Evolutionary conservation across 306 rosid species (phyloP).

Genomic region (Ceratonia siliqua): DNA sequence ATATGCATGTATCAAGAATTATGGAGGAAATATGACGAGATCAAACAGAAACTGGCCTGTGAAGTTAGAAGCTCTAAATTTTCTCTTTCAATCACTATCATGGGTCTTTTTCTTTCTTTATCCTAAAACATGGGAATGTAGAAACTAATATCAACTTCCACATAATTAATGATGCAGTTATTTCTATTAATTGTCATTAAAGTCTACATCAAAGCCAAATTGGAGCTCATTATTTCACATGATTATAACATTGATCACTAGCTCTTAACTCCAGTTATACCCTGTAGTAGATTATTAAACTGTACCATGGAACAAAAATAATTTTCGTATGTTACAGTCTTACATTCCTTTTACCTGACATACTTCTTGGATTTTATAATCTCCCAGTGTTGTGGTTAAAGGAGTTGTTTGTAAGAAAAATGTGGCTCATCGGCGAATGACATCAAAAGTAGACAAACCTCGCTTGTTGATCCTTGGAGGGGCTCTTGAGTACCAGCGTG

Average conservation of each 20-base stretch:
- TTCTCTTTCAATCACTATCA: background rate
- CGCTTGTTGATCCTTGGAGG: constrained; percentile 91
- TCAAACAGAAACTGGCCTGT: background rate
- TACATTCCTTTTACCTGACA: constrained; percentile 30
- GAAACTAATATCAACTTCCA: constrained; percentile 9
- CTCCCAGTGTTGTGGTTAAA: constrained; percentile 73
- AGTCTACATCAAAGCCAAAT: background rate
- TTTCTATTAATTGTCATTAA: constrained; percentile 17
- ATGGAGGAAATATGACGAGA: background rate
- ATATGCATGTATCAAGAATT: background rate
- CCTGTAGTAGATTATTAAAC: constrained; percentile 9
- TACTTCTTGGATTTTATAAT: constrained; percentile 35
- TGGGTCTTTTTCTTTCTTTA: constrained; percentile 7
- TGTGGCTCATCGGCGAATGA: constrained; percentile 94
- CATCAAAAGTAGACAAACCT: constrained; percentile 73
- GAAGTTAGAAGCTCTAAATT: constrained; percentile 7
- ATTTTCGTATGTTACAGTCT: constrained; percentile 23
- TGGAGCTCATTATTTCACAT: background rate
- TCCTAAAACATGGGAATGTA: constrained; percentile 3
- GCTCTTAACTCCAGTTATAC: constrained; percentile 7
- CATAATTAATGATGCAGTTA: background rate
- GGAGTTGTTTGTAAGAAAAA: constrained; percentile 96
- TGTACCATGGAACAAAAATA: constrained; percentile 16
- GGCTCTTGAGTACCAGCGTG: constrained; percentile 98
- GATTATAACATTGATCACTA: constrained; percentile 24